Evolutionary conservation across 257 asterid species (phyloP), one percentile per base, ranked within the genome.

Genomic region (Rehmannia glutinosa): DNA sequence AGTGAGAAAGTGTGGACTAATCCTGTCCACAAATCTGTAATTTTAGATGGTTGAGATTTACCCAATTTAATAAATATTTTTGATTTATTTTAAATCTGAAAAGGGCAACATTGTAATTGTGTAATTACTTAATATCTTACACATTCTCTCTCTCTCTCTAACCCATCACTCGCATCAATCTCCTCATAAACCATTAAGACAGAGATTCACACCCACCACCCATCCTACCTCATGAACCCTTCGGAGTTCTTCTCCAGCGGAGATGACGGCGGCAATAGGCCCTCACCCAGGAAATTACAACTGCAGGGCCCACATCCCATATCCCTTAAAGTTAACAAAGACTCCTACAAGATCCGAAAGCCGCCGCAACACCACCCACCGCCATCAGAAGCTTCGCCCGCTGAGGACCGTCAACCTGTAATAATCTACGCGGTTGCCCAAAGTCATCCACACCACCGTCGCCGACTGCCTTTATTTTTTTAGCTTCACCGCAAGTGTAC

Each of bases 241-340:
- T 80, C 76, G 82, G 93, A 77, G 9, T 75, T 75, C 60, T 76
- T 59, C 73, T 53, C 83, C 79, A 81, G 76, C 68, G 53, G 50
- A 55, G 63, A 66, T 25, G 80, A 53, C 42, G 69, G 21, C 71
- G 5, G 2, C 39, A 66, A 28, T 73, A 68, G 85, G 30, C 82
- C 96, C 27, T 89, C 98, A 1, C 95, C 97, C 8, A 66, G 81
- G 33, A 77, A 59, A 63, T n/a, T n/a, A n/a, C 91, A 86, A 54
- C 75, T 93, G n/a, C 96, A 76, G 67, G 99, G 99, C 59, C 97
- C 99, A 17, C 95, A 97, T 9, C 99, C 99, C 43, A 2, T 95
- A 1, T 83, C 95, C 4, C 95, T 93, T 24, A 86, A 76, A 80
- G 96, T 93, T 80, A 90, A 71, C 95, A 84, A 93, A 75, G 95